Evolutionary conservation across 768 basidiomycete genomes (phyloP).

Genomic region (Phanerodontia chrysosporium): DNA sequence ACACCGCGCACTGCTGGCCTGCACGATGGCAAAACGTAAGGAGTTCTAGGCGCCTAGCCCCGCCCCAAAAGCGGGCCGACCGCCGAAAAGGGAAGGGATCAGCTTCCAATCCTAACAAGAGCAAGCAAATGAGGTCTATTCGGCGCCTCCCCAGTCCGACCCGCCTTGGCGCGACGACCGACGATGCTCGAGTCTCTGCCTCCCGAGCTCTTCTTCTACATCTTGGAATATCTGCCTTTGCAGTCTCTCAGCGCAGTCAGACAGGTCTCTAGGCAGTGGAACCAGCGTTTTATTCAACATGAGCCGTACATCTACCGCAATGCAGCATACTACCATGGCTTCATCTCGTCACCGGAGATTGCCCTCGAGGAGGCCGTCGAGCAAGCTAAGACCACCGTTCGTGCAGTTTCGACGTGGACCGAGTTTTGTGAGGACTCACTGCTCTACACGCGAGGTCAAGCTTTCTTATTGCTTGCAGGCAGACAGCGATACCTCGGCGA

Average conservation of each 20-base stretch:
- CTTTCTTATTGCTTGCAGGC: constrained; percentile 32
- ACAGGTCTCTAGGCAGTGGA: constrained; percentile 43
- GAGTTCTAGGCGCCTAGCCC: not conserved
- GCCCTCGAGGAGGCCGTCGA: constrained; percentile 28
- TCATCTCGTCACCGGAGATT: constrained; percentile 28
- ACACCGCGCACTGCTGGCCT: not conserved
- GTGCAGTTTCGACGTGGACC: constrained; percentile 47
- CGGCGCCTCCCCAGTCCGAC: not conserved
- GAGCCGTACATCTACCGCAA: constrained; percentile 52
- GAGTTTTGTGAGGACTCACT: constrained; percentile 46
- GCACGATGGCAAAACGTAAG: constrained; percentile 1
- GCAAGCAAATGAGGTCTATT: constrained; percentile 2
- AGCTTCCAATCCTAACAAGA: constrained; percentile 10
- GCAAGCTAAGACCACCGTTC: constrained; percentile 33
- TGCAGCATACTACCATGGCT: constrained; percentile 50
- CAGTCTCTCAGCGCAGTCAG: constrained; percentile 34
- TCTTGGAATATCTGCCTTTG: constrained; percentile 48
- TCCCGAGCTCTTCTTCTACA: constrained; percentile 48
- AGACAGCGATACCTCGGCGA: constrained; percentile 39
- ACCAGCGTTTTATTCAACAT: constrained; percentile 42
- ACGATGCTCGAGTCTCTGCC: constrained; percentile 35
- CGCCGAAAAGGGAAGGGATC: not conserved
- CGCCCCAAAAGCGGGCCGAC: not conserved
- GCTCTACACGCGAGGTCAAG: not conserved
- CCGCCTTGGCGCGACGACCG: not conserved